A percentile compares a stretch with the other conserved stretches of the same genome.
Evolutionary conservation across 805 yeast genomes (phyloP).

Genomic region (Myxozyma vanderwaltii): DNA sequence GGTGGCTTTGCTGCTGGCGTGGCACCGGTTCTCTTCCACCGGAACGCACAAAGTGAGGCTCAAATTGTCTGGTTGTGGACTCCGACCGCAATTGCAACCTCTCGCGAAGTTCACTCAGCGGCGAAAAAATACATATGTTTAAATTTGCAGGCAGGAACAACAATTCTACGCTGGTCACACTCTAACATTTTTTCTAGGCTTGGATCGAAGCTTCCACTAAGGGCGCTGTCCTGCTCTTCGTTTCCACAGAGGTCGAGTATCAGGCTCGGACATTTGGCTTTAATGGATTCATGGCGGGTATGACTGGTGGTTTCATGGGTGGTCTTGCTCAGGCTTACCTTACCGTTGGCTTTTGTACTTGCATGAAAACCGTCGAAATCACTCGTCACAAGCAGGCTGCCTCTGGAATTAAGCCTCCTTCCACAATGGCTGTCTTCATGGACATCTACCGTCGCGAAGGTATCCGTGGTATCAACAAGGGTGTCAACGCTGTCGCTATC

Average conservation of each 20-base stretch:
- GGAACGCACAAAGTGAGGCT: too few relatives aligned
- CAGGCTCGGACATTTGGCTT: slow-evolving; percentile 60
- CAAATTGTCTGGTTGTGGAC: too few relatives aligned
- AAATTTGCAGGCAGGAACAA: too few relatives aligned
- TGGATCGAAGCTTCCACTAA: slow-evolving; percentile 99
- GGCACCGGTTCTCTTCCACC: too few relatives aligned
- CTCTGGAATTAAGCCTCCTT: slow-evolving; percentile 66
- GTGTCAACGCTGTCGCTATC: slow-evolving; percentile 98
- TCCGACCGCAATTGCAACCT: too few relatives aligned
- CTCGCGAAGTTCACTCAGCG: too few relatives aligned
- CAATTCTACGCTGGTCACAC: too few relatives aligned
- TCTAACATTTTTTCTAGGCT: slow-evolving; percentile 49
- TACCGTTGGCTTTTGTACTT: slow-evolving; percentile 86
- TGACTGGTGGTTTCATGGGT: slow-evolving; percentile 83
- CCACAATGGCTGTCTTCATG: slow-evolving; percentile 82
- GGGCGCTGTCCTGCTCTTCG: slow-evolving; percentile 93
- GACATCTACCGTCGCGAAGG: slow-evolving; percentile 87
- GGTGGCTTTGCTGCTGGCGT: too few relatives aligned
- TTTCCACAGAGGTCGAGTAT: slow-evolving; percentile 89
- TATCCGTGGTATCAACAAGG: slow-evolving; percentile 91
- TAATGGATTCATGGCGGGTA: slow-evolving; percentile 78
- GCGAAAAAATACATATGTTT: too few relatives aligned
- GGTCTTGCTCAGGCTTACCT: slow-evolving; percentile 96
- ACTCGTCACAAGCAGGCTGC: slow-evolving; percentile 80
- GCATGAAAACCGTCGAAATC: slow-evolving; percentile 98